Base-by-base conservation (phyloP, 768 basidiomycete genomes). In the Russula olivacea region DNA sequence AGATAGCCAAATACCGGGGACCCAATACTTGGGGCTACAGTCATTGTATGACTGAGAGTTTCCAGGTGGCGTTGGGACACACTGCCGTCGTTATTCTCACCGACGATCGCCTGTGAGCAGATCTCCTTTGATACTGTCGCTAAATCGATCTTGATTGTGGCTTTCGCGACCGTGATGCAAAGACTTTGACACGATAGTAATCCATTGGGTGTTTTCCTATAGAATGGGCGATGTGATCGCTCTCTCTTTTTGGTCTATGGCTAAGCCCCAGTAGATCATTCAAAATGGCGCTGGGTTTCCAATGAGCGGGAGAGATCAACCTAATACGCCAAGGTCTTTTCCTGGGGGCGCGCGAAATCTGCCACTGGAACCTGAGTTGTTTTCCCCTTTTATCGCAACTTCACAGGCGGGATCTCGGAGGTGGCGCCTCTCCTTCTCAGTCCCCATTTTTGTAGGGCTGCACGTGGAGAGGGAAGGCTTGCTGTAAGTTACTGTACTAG, bases 1-100 rank as follows among this genome's bases (percentile, higher is more conserved):
- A n/a, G 21, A 12, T 28, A n/a, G 58, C 62, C 62, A 49, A 59
- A 21, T 28, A 49, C 62, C 62, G 45, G 62, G 62, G 17, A 58
- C 3, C 2, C 23, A 9, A 40, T 19, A 8, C 14, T 28, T 49
- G 48, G 25, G 14, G 14, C 25, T 25, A 14, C 53, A 23, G 43
- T 36, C 28, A 36, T n/a, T n/a, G 43, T 51, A n/a, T 56, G 38
- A 56, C 56, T 25, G 49, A 25, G 55, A 43, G 56, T 48, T 38
- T 54, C 52, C 62, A 59, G 62, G 51, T 14, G 48, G 62, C 61
- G 41, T 49, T 41, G 52, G 21, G 10, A 54, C n/a, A 17, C 28
- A 45, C 41, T 4, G 32, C 12, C 32, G 23, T 45, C 8, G 41
- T 21, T 38, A 23, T 50, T 21, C 50, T 48, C 43, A 19, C 57